Evolutionary conservation across 306 rosid genomes (phyloP), one percentile per base, ranked within the genome.

Genomic region (Cyclanthera cordifolia): DNA sequence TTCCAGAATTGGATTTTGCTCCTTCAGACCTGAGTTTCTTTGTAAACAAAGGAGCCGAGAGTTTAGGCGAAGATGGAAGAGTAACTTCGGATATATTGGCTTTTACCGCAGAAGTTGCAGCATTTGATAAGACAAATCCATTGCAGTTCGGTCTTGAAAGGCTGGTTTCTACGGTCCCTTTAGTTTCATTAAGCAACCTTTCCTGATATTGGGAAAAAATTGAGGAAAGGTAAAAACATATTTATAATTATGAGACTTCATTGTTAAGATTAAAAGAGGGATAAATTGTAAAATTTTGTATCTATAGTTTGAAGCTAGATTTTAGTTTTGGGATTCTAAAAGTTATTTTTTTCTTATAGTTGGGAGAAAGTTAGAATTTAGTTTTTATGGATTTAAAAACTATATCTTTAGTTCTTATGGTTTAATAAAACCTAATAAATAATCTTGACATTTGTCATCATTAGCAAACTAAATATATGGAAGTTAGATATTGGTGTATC

Each of bases 21-120:
- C 39, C 94, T 67, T 77, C 88, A 32, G 80, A 51, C 75, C 82
- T 91, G 53, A 65, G 79, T 81, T 82, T 91, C 89, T 81, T 91
- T 17, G 28, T 51, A 49, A 89, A 82, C 37, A 67, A 30, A 1
- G 93, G 93, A 60, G 93, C 85, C 25, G 88, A 76, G 66, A 87
- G 77, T 49, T 72, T 70, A 21, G 77, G 75, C 34, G 88, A 70
- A 48, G 77, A 52, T 52, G 79, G 39, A 12, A 37, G 53, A 23
- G 53, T 79, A 47, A 80, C 43, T 73, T 83, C 92, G 17, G 85
- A 74, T 49, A 74, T 53, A 50, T 28, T 59, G 48, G 24, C 46
- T 39, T 43, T 76, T 79, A 77, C 81, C 10, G 82, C 14, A 43
- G 70, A 76, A 65, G 21, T 23, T 67, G 66, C 65, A 74, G 76